phyloP scores from a whole-genome alignment of 1,139 yeast genomes.

The Tardiomyces blankii region DNA sequence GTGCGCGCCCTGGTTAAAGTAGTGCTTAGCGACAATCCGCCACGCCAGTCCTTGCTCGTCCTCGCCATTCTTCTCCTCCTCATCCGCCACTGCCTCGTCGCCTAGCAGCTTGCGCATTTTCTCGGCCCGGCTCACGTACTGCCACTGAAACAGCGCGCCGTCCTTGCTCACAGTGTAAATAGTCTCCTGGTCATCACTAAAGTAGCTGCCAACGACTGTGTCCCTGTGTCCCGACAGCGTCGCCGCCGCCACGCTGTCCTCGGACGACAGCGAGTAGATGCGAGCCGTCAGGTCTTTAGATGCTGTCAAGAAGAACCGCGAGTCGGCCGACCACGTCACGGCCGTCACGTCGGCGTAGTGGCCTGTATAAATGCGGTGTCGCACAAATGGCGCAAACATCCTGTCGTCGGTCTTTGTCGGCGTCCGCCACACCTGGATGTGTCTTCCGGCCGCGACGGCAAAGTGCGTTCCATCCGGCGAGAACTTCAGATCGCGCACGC shows the following conservation, averaged over 20 bases:
- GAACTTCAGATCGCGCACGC: slow-evolving; percentile 63
- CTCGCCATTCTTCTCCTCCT: slow-evolving; percentile 32
- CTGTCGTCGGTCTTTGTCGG: slow-evolving; percentile 58
- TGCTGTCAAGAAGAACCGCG: slow-evolving; percentile 74
- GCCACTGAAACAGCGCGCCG: slow-evolving; percentile 92
- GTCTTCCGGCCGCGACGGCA: slow-evolving; percentile 76
- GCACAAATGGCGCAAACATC: slow-evolving; percentile 92
- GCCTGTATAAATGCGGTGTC: slow-evolving; percentile 85
- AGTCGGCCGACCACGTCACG: slow-evolving; percentile 82
- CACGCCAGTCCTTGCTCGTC: slow-evolving; percentile 46
- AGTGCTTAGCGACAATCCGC: slow-evolving; percentile 74
- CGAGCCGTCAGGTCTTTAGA: slow-evolving; percentile 87
- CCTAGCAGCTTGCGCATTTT: slow-evolving; percentile 3
- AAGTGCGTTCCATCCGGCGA: slow-evolving; percentile 84
- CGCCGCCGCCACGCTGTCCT: slow-evolving; percentile 73
- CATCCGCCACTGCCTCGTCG: slow-evolving; percentile 18
- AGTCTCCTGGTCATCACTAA: slow-evolving; percentile 73
- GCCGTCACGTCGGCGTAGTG: slow-evolving; percentile 77
- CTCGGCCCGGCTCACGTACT: slow-evolving; percentile 42
- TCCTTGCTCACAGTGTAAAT: slow-evolving; percentile 89
- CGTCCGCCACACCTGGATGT: slow-evolving; percentile 89
- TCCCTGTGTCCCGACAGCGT: slow-evolving; percentile 91
- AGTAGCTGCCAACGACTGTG: slow-evolving; percentile 76
- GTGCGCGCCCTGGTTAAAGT: slow-evolving; percentile 57
- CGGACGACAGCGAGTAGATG: slow-evolving; percentile 65